A percentile compares a stretch with the other conserved stretches of the same genome.
Evolutionary conservation across 2,329 filamentous ascomycete genomes (phyloP).

Genomic region (Talaromyces sp.): DNA sequence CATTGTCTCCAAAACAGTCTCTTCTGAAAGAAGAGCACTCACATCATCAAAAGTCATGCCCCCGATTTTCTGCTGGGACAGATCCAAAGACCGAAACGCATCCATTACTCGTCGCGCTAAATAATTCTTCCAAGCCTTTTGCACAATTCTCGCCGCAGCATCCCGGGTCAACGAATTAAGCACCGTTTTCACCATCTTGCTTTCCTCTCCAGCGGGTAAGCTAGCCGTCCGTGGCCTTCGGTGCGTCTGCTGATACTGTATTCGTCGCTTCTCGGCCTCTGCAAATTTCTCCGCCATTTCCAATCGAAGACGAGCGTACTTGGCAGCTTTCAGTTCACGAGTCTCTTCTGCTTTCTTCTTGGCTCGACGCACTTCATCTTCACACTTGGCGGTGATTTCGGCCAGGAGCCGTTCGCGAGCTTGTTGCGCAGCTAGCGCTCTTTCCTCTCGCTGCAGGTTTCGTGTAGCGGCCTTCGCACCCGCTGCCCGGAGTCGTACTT

Average conservation of each 20-base stretch:
- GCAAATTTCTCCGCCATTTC: constrained; percentile 65
- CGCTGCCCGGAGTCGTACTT: constrained; percentile 61
- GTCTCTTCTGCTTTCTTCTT: constrained; percentile 66
- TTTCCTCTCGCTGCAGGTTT: constrained; percentile 57
- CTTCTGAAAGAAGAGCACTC: constrained; percentile 53
- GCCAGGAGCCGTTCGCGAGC: constrained; percentile 62
- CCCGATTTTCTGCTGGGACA: constrained; percentile 53
- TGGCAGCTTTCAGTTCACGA: constrained; percentile 60
- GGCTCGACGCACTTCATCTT: constrained; percentile 62
- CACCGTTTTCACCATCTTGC: constrained; percentile 35
- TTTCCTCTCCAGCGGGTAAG: constrained; percentile 45
- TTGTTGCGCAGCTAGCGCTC: constrained; percentile 60
- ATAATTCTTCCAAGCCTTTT: constrained; percentile 55
- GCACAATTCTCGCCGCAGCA: constrained; percentile 56
- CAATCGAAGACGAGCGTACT: constrained; percentile 55
- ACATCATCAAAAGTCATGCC: constrained; percentile 58
- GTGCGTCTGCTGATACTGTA: constrained; percentile 45
- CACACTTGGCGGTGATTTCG: constrained; percentile 62
- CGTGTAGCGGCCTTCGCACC: constrained; percentile 58
- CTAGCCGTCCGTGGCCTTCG: constrained; percentile 53
- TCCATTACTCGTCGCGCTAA: constrained; percentile 48
- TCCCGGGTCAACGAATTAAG: constrained; percentile 46
- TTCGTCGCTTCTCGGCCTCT: constrained; percentile 58
- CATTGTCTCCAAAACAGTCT: constrained; percentile 52
- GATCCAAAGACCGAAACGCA: constrained; percentile 49